A percentile compares a stretch with the other conserved stretches of the same genome.
Conservation (phyloP, 148 eudicot genomes). For the Mesembryanthemum crystallinum region DNA sequence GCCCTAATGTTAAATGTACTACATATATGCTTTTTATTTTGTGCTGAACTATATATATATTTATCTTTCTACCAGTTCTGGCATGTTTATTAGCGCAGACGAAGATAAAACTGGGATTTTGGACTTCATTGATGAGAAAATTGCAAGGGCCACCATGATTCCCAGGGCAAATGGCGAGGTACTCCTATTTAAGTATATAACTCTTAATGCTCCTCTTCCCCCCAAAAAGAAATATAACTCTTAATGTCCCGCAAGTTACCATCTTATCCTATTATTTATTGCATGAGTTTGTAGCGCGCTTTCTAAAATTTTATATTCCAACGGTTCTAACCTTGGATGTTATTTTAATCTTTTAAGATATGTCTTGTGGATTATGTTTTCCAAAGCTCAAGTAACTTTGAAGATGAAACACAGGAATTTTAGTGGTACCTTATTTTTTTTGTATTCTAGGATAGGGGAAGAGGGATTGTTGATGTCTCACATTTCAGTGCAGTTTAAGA, state of each 20-base stretch:
- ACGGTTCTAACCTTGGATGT: not conserved
- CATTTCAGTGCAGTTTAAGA: not conserved
- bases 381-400: not conserved
- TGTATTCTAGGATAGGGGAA: not conserved
- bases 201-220: not conserved
- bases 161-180: constrained; percentile 89
- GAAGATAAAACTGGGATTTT: constrained; percentile 85
- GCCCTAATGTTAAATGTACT: not conserved
- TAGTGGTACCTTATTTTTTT: not conserved
- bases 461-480: not conserved
- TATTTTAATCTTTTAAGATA: not conserved
- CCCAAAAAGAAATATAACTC: too few relatives aligned
- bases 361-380: not conserved
- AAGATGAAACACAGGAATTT: not conserved
- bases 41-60: constrained; percentile 6
- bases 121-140: constrained; percentile 77
- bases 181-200: constrained; percentile 17
- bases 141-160: constrained; percentile 83
- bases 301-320: not conserved
- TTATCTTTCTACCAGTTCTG: constrained; percentile 51
- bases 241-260: not conserved
- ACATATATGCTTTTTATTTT: not conserved
- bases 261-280: not conserved
- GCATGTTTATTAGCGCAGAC: constrained; percentile 77
- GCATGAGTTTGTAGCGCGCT: not conserved